A percentile compares a stretch with the other conserved stretches of the same genome.
Conservation (phyloP, 768 basidiomycete genomes). For the Boletus reticuloceps region DNA sequence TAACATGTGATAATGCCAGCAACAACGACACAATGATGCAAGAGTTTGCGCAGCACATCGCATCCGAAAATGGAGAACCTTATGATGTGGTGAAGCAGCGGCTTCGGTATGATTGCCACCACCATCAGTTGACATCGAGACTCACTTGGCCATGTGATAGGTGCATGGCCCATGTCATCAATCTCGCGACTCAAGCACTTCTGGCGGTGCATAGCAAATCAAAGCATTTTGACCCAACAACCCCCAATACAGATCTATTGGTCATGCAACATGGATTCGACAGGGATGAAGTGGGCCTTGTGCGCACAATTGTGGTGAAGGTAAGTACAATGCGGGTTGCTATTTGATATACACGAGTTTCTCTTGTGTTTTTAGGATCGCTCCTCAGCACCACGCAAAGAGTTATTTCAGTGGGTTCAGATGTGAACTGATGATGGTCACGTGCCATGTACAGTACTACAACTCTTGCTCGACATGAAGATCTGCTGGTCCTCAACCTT, state of each 20-base stretch:
- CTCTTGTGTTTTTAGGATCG: background rate
- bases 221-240: background rate
- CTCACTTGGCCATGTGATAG: no score
- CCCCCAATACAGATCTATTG: background rate
- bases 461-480: background rate
- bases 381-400: conserved; percentile 1
- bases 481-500: no score
- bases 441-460: background rate
- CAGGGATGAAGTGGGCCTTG: background rate
- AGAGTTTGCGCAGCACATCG: conserved; percentile 5
- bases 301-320: conserved; percentile 4
- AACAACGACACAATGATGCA: conserved; percentile 7
- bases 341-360: no score
- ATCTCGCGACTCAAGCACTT: background rate
- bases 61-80: background rate
- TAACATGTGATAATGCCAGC: background rate
- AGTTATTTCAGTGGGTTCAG: conserved; percentile 2
- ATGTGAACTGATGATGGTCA: background rate
- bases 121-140: no score
- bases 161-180: conserved; percentile 5
- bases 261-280: background rate
- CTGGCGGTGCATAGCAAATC: background rate
- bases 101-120: no score
- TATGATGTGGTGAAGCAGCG: background rate
- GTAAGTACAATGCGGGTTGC: background rate